These are phyloP conservation scores for Kodamaea plutei DNA, from an alignment of 1,139 yeast species.

Conservation along the genomic window DNA sequence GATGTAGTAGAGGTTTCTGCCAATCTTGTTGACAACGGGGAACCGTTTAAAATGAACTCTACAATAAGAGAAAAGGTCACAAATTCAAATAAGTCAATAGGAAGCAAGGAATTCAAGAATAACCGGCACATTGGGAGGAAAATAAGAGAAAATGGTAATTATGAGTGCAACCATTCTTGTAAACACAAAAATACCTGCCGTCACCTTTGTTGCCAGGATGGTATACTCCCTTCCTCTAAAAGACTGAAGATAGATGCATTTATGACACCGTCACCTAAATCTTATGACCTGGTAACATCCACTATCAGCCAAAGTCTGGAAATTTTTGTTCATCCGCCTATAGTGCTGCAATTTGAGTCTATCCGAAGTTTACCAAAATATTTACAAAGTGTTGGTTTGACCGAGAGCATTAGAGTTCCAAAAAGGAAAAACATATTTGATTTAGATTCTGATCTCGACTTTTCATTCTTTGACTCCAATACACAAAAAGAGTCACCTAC, in stretches of 20 bases:
- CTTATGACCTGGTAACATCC: no score
- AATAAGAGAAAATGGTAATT: conserved; percentile 2
- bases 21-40: no score
- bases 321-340: no score
- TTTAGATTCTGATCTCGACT: not conserved
- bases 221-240: conserved; percentile 20
- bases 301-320: no score
- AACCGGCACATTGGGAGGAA: conserved; percentile 1
- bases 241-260: not conserved
- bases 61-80: no score
- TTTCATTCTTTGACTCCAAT: not conserved
- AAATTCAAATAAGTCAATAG: no score
- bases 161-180: conserved; percentile 35
- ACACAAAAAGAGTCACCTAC: no score
- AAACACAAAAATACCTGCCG: conserved; percentile 33
- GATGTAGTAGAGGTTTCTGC: no score
- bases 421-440: conserved; percentile 1
- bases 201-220: conserved; percentile 43
- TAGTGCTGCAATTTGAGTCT: not conserved
- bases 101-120: no score
- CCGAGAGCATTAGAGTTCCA: not conserved
- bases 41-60: no score
- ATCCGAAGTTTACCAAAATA: not conserved
- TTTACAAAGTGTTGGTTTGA: not conserved
- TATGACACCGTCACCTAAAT: no score